Conservation (phyloP, 495 filamentous ascomycete genomes). For the Podospora conica region DNA sequence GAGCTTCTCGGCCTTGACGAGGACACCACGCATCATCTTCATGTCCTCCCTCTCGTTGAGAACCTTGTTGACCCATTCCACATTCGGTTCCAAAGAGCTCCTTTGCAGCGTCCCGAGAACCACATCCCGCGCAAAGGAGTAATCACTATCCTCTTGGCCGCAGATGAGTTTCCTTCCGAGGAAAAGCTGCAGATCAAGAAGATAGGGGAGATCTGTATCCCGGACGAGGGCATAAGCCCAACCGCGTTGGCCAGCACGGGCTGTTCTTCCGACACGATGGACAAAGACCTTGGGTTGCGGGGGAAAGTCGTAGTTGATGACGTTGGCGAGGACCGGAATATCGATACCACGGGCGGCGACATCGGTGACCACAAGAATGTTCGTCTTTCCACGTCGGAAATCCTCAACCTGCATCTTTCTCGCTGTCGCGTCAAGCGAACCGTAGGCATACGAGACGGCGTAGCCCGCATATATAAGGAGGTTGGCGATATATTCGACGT, state of each 20-base stretch:
- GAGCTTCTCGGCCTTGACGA: slow-evolving; percentile 83
- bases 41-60: slow-evolving; percentile 72
- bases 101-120: slow-evolving; percentile 67
- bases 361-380: slow-evolving; percentile 95
- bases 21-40: slow-evolving; percentile 58
- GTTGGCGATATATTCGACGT: slow-evolving; percentile 86
- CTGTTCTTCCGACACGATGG: slow-evolving; percentile 92
- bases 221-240: slow-evolving; percentile 93
- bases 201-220: slow-evolving; percentile 78
- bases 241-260: slow-evolving; percentile 81
- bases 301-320: slow-evolving; percentile 98
- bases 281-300: slow-evolving; percentile 95
- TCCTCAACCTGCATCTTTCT: slow-evolving; percentile 83
- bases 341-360: slow-evolving; percentile 96
- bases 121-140: slow-evolving; percentile 73
- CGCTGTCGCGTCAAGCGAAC: slow-evolving; percentile 86
- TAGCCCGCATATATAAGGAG: slow-evolving; percentile 72
- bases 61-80: slow-evolving; percentile 74
- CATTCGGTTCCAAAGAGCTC: slow-evolving; percentile 61
- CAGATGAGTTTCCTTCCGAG: slow-evolving; percentile 72
- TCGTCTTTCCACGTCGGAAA: slow-evolving; percentile 75
- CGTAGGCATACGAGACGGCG: slow-evolving; percentile 86
- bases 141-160: slow-evolving; percentile 49
- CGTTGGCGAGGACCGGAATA: slow-evolving; percentile 91
- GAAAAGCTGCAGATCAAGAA: slow-evolving; percentile 93